A percentile compares a stretch with the other conserved stretches of the same genome.
phyloP scores from a whole-genome alignment of 768 basidiomycete genomes.

The Rhodotorula babjevae region DNA sequence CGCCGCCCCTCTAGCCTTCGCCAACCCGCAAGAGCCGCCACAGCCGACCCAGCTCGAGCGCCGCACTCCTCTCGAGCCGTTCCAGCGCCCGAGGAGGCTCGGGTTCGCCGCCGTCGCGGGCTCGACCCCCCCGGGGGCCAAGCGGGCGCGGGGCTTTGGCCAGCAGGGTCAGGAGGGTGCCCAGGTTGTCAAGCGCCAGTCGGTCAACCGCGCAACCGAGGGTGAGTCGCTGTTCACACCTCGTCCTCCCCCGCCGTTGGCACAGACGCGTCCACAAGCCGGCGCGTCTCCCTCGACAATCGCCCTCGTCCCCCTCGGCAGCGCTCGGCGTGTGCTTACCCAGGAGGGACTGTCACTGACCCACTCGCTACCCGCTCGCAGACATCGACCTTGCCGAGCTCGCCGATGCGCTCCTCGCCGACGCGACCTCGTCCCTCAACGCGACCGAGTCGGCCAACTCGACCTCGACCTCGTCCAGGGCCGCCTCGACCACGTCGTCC shows the following conservation, averaged over 20 bases:
- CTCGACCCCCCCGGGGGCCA: not conserved
- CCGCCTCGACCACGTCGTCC: not conserved
- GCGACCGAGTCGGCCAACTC: too few relatives aligned
- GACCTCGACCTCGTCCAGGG: not conserved
- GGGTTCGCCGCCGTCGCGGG: not conserved
- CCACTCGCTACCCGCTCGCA: not conserved
- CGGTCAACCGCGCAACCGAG: not conserved
- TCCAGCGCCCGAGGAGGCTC: not conserved
- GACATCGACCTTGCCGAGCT: not conserved
- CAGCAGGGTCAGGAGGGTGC: not conserved
- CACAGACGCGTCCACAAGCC: too few relatives aligned
- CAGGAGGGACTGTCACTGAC: too few relatives aligned
- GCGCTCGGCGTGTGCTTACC: too few relatives aligned
- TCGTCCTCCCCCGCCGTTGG: not conserved
- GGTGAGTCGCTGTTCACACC: not conserved
- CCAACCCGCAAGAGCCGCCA: not conserved
- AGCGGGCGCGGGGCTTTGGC: not conserved
- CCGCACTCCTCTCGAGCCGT: not conserved
- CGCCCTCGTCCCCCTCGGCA: too few relatives aligned
- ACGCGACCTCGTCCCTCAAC: not conserved
- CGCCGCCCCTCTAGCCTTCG: not conserved
- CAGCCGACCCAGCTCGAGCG: slow-evolving; percentile 1
- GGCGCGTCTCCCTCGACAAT: too few relatives aligned
- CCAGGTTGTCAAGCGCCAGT: not conserved
- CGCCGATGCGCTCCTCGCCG: not conserved